Conservation (phyloP, 1,284 basidiomycete species). For the Puccinia brachypodii region DNA sequence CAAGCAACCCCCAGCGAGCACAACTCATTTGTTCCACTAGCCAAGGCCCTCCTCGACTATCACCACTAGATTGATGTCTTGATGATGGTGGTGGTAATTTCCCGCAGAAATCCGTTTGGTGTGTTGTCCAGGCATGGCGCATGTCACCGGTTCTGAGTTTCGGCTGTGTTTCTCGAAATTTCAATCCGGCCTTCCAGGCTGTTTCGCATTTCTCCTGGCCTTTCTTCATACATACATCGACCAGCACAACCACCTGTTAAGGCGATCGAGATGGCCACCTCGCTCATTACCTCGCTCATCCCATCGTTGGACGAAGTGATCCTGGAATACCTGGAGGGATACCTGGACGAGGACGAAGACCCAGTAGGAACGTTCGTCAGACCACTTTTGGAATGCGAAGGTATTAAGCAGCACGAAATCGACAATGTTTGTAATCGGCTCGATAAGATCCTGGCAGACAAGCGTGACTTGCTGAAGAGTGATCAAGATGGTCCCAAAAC, state of each 20-base stretch:
- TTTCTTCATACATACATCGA: no score
- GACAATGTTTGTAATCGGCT: slow-evolving; percentile 74
- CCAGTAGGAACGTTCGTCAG: slow-evolving; percentile 37
- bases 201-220: not conserved
- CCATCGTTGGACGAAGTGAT: slow-evolving; percentile 90
- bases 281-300: slow-evolving; percentile 73
- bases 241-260: not conserved
- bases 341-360: slow-evolving; percentile 86
- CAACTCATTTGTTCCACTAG: no score
- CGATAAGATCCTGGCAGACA: slow-evolving; percentile 73
- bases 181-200: not conserved
- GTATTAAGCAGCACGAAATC: slow-evolving; percentile 62
- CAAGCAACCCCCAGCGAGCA: no score
- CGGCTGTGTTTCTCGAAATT: no score
- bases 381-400: slow-evolving; percentile 43
- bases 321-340: slow-evolving; percentile 87
- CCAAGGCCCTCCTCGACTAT: no score
- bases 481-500: slow-evolving; percentile 54
- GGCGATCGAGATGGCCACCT: slow-evolving; percentile 61
- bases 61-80: no score
- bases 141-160: no score
- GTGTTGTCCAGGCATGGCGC: no score
- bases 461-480: slow-evolving; percentile 55
- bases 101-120: no score
- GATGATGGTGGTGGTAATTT: no score